phyloP scores from a whole-genome alignment of 2,329 filamentous ascomycete genomes.

The Paraconiothyrium brasiliense region DNA sequence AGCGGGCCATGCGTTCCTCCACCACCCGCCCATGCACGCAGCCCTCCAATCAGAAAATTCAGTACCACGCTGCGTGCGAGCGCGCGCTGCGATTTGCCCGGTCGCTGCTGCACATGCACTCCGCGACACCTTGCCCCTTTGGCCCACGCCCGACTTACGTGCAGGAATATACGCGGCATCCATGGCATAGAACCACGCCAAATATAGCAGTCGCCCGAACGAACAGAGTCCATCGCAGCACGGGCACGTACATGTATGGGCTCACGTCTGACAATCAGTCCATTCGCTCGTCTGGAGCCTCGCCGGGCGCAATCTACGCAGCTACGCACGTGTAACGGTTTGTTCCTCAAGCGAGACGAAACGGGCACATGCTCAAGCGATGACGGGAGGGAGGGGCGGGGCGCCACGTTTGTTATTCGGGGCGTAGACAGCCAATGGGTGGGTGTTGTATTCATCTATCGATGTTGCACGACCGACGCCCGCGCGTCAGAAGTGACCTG shows the following conservation, averaged over 20 bases:
- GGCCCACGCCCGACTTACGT: neutral
- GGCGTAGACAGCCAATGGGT: neutral
- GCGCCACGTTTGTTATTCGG: neutral
- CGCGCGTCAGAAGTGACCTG: conserved; percentile 7
- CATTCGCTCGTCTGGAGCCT: too few relatives aligned
- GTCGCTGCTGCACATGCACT: too few relatives aligned
- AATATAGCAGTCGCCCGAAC: neutral
- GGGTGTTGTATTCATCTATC: neutral
- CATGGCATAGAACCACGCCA: neutral
- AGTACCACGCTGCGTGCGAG: neutral
- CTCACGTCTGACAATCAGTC: too few relatives aligned
- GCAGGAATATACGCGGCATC: neutral
- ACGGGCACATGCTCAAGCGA: neutral
- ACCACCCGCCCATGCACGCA: neutral
- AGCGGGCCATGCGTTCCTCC: conserved; percentile 1
- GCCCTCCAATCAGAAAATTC: conserved; percentile 22
- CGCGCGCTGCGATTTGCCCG: too few relatives aligned
- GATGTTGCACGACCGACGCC: conserved; percentile 3
- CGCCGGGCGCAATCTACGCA: too few relatives aligned
- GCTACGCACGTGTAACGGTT: neutral
- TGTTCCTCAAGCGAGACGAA: neutral
- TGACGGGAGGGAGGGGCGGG: too few relatives aligned
- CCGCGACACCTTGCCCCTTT: neutral
- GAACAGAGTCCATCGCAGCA: too few relatives aligned
- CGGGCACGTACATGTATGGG: too few relatives aligned